phyloP scores from a whole-genome alignment of 2,329 filamentous ascomycete species.

The Nemania serpens region DNA sequence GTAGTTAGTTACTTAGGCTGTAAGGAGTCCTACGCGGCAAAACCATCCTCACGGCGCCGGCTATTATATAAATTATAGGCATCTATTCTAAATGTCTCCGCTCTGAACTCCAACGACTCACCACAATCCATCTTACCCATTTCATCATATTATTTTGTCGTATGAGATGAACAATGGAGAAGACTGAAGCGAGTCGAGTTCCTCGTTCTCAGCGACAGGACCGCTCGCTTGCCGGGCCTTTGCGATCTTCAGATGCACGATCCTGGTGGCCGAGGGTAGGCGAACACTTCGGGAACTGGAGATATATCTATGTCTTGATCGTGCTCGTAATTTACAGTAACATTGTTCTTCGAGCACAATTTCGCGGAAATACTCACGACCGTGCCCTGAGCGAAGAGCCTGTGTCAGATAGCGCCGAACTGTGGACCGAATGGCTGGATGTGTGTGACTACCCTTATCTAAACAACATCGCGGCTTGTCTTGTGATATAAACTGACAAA shows the following conservation, averaged over 20 bases:
- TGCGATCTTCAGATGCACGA: not conserved
- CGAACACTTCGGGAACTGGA: conserved; percentile 6
- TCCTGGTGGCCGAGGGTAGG: conserved; percentile 2
- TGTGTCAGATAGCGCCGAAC: not conserved
- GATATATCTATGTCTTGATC: conserved; percentile 16
- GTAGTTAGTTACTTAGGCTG: not conserved
- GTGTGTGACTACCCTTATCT: conserved; percentile 9
- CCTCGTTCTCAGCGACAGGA: not conserved
- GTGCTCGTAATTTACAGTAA: conserved; percentile 5
- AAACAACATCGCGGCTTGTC: not conserved
- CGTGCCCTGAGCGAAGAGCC: not conserved
- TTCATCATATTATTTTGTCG: not conserved
- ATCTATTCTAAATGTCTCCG: not conserved
- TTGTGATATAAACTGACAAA: conserved; percentile 5
- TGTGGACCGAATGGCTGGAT: conserved; percentile 27
- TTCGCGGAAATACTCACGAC: not conserved
- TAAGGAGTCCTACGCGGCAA: not conserved
- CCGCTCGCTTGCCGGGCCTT: not conserved
- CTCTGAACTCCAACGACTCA: conserved; percentile 2
- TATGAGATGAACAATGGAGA: conserved; percentile 12
- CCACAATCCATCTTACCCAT: not conserved
- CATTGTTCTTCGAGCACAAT: not conserved
- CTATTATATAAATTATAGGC: not conserved
- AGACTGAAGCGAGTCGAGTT: not conserved
- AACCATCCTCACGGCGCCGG: conserved; percentile 3